Base-by-base conservation (phyloP, 495 filamentous ascomycete species). In the Podospora fimiseda region DNA sequence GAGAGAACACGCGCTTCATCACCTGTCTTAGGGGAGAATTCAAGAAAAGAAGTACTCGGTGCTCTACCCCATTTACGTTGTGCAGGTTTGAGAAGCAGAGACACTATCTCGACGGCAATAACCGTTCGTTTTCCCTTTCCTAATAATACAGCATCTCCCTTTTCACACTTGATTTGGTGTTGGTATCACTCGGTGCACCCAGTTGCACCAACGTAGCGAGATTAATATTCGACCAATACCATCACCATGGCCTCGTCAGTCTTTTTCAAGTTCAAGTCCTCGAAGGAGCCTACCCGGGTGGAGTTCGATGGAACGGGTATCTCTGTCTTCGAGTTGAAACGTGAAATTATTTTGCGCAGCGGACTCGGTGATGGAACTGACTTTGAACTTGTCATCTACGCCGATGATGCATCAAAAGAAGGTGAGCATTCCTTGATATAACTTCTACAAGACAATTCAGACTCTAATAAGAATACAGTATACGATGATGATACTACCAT, bases 201-300 rank as follows among this genome's bases (percentile, higher is more conserved):
- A 51, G 19, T 42, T 20, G 37, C 43, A 36, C 46, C 5, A 43
- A 36, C 36, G 40, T 54, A 56, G 43, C 20, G 43, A 57, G 43
- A 9, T 20, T 18, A 45, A 38, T 43, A 38, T n/a, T 27, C 13
- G 47, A 7, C 58, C 48, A 53, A 46, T 47, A 9, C 55, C 21
- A 16, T 27, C 73, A 85, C 62, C 68, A 98, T 98, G 93, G 80
- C 91, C 72, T 96, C 94, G 51, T 96, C 90, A 57, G 91, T 99
- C 68, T 96, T 95, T 75, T 97, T 95, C 87, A 95, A 95, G 75
- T 99, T 97, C 87, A 97, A 96, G 78, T 96, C 92, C 53, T 89
- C 93, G 68, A 95, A 92, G 73, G 94, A 97, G 68, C 88, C 92
- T 50, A 86, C 89, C 19, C 79, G 90, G 66, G 88, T 99, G 54